Evolutionary conservation across 164 flowering plant genomes (phyloP).

Genomic region (Tinospora cordifolia): DNA sequence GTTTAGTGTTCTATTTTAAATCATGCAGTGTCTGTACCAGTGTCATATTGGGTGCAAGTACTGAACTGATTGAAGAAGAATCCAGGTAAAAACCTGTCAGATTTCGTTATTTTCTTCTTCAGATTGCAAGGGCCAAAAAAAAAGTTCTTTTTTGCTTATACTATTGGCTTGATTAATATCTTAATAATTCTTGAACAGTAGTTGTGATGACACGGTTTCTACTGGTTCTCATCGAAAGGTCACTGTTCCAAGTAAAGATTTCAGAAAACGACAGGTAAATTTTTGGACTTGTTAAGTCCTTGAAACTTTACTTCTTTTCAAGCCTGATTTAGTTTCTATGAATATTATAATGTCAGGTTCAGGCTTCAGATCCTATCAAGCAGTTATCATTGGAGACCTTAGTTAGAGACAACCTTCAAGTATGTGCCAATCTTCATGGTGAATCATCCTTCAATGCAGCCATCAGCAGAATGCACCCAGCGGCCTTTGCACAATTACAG

Average conservation of each 20-base stretch:
- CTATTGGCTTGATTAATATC: not conserved
- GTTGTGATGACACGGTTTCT: constrained; percentile 51
- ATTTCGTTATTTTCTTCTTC: constrained; percentile 2
- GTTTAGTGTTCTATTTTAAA: constrained; percentile 6
- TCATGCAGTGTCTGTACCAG: constrained; percentile 72
- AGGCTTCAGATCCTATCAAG: constrained; percentile 71
- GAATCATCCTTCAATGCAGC: constrained; percentile 69
- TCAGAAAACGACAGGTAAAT: constrained; percentile 68
- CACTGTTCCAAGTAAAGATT: constrained; percentile 54
- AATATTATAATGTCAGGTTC: constrained; percentile 40
- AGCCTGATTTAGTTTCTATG: constrained; percentile 11
- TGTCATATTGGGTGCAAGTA: constrained; percentile 61
- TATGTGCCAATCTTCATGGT: constrained; percentile 84
- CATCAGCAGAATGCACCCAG: constrained; percentile 74
- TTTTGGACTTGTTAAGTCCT: constrained; percentile 1
- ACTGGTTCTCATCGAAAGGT: constrained; percentile 30
- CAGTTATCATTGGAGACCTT: constrained; percentile 62
- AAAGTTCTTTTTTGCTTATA: not conserved
- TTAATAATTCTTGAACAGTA: constrained; percentile 18
- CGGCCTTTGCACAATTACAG: constrained; percentile 67
- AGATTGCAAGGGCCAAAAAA: not conserved
- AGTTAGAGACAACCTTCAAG: constrained; percentile 76
- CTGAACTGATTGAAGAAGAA: constrained; percentile 59
- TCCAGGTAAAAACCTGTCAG: too few species aligned
- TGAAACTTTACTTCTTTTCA: not conserved